Conservation (phyloP, 805 yeast species). For the Lachancea sp. region DNA sequence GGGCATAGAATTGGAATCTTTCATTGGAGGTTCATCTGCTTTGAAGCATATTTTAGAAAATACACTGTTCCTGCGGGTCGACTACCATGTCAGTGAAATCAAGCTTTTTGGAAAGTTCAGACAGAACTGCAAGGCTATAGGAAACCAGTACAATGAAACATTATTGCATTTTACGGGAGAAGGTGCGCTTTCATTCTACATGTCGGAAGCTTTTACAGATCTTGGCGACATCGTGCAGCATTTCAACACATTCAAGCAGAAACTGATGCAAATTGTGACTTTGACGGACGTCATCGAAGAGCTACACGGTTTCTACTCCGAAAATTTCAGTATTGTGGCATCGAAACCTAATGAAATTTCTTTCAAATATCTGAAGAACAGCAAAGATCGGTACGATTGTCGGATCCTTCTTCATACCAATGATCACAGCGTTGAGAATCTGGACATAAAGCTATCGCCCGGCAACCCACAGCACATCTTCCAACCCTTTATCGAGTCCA, state of each 20-base stretch:
- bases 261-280: conserved; percentile 30
- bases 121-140: conserved; percentile 26
- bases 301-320: conserved; percentile 29
- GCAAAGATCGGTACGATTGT: conserved; percentile 27
- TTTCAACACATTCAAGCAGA: conserved; percentile 26
- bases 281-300: conserved; percentile 32
- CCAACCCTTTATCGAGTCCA: conserved; percentile 28
- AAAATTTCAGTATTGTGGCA: conserved; percentile 27
- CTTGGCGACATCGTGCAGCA: conserved; percentile 24
- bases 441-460: conserved; percentile 26
- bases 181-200: conserved; percentile 25
- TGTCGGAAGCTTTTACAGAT: conserved; percentile 23
- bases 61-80: conserved; percentile 30
- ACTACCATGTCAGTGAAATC: conserved; percentile 26
- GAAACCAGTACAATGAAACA: conserved; percentile 26
- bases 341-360: conserved; percentile 31
- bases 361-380: conserved; percentile 29
- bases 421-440: conserved; percentile 25
- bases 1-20: conserved; percentile 27
- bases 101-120: conserved; percentile 30
- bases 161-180: conserved; percentile 24
- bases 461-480: conserved; percentile 32
- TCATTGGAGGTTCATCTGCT: conserved; percentile 27
- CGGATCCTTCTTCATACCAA: conserved; percentile 27
- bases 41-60: conserved; percentile 25